Evolutionary conservation across 2,329 filamentous ascomycete genomes (phyloP).

Genomic region (Aspergillus sp.): DNA sequence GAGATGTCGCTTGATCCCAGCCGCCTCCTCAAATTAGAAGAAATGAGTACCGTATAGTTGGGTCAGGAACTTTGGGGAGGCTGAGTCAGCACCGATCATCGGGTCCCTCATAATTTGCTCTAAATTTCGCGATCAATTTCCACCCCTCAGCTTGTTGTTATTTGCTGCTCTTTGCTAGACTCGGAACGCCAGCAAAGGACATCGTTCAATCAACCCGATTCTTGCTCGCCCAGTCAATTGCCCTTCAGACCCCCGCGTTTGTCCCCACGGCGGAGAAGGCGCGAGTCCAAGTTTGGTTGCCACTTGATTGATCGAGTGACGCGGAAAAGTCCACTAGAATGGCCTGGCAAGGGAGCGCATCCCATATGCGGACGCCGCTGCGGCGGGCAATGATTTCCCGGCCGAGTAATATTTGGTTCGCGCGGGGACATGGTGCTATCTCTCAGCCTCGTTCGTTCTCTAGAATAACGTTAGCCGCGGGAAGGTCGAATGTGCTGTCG

Average conservation of each 20-base stretch:
- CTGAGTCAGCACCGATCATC: conserved; percentile 13
- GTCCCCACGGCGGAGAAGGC: conserved; percentile 17
- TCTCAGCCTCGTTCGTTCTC: conserved; percentile 15
- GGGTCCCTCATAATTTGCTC: background rate
- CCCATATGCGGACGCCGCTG: conserved; percentile 32
- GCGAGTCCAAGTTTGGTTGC: conserved; percentile 16
- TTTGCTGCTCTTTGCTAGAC: conserved; percentile 1
- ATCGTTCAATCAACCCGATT: conserved; percentile 3
- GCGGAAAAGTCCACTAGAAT: conserved; percentile 15
- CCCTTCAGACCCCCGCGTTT: conserved; percentile 11
- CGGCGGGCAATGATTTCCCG: conserved; percentile 28
- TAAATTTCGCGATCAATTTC: conserved; percentile 10
- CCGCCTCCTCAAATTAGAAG: too few relatives aligned
- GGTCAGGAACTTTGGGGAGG: background rate
- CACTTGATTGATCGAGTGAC: background rate
- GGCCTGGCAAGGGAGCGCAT: conserved; percentile 33
- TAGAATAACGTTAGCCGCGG: conserved; percentile 15
- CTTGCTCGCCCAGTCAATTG: conserved; percentile 6
- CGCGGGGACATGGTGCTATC: conserved; percentile 16
- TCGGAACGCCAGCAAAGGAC: conserved; percentile 6
- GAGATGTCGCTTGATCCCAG: background rate
- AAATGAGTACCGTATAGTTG: background rate
- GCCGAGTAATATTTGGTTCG: conserved; percentile 28
- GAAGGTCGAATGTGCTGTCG: conserved; percentile 16
- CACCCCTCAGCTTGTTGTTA: background rate